phyloP scores from a whole-genome alignment of 108 stramenopile species.

The Epipyxis sp. region DNA sequence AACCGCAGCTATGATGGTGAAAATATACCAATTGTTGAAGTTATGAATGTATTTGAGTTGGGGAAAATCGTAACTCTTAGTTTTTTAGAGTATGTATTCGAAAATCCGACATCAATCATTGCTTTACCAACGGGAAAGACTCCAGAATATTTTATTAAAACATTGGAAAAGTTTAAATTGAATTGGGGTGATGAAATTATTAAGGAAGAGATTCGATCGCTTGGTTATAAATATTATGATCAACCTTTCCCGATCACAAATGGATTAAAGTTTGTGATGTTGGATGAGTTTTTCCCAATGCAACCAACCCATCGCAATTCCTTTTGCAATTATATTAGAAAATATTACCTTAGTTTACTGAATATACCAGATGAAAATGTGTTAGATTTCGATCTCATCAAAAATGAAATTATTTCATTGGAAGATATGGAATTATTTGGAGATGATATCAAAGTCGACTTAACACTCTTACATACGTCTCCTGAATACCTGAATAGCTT shows the following conservation, averaged over 20 bases:
- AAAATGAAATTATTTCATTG: slow-evolving; percentile 5
- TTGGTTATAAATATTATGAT: background rate
- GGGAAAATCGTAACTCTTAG: slow-evolving; percentile 37
- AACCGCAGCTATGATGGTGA: slow-evolving; percentile 31
- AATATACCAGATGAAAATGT: slow-evolving; percentile 30
- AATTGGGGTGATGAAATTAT: slow-evolving; percentile 8
- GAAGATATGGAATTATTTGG: slow-evolving; percentile 26
- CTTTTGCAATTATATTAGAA: slow-evolving; percentile 34
- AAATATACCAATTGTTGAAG: slow-evolving; percentile 23
- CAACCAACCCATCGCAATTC: slow-evolving; percentile 34
- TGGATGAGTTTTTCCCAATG: slow-evolving; percentile 43
- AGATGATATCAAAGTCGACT: slow-evolving; percentile 24
- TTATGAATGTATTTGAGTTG: slow-evolving; percentile 32
- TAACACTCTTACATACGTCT: background rate
- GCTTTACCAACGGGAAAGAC: slow-evolving; percentile 37
- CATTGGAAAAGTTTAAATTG: slow-evolving; percentile 23
- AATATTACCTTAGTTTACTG: slow-evolving; percentile 12
- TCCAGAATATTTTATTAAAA: slow-evolving; percentile 37
- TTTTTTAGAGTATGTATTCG: slow-evolving; percentile 38
- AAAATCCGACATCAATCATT: slow-evolving; percentile 32
- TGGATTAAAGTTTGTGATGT: slow-evolving; percentile 32
- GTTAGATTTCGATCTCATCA: slow-evolving; percentile 19
- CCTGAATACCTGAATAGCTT: background rate
- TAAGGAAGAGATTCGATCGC: slow-evolving; percentile 20
- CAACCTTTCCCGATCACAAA: slow-evolving; percentile 26